A percentile compares a stretch with the other conserved stretches of the same genome.
These are phyloP conservation scores for Entrophospora sp. DNA, from an alignment of 192 early-diverging fungal species.

Conservation along the genomic window DNA sequence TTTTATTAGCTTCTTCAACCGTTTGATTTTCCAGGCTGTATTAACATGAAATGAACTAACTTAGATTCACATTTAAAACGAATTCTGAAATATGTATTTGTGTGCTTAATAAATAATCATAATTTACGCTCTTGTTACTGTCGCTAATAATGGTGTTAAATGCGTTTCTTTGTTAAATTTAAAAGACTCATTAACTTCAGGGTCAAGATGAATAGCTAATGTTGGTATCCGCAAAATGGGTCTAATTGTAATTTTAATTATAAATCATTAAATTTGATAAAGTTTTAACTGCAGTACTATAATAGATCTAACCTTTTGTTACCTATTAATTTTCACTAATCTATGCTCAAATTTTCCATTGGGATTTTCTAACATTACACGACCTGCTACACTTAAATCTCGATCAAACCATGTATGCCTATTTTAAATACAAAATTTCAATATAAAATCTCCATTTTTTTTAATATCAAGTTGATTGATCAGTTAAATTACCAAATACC, in stretches of 20 bases:
- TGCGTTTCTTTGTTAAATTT: conserved; percentile 94
- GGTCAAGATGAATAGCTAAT: conserved; percentile 95
- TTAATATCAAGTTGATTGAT: too few relatives aligned
- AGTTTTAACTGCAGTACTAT: too few relatives aligned
- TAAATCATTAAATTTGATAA: too few relatives aligned
- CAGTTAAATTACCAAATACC: too few relatives aligned
- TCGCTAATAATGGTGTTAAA: conserved; percentile 78
- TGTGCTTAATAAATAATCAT: too few relatives aligned
- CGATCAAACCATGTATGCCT: conserved; percentile 99
- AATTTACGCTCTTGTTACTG: conserved; percentile 49
- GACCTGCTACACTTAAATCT: conserved; percentile 89
- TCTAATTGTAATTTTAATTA: too few relatives aligned
- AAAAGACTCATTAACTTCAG: conserved; percentile 66
- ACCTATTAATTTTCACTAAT: conserved; percentile 77
- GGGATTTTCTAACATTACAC: conserved; percentile 73
- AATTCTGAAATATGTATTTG: too few relatives aligned
- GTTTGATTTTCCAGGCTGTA: conserved; percentile 27
- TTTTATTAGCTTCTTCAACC: conserved; percentile 26
- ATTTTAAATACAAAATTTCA: too few relatives aligned
- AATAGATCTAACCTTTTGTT: too few relatives aligned
- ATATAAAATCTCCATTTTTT: too few relatives aligned
- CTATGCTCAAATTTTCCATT: conserved; percentile 64
- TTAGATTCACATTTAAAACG: too few relatives aligned
- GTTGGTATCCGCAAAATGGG: conserved; percentile 93
- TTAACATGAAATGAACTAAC: too few relatives aligned